Evolutionary conservation across 345 rosid species (phyloP), one percentile per base, ranked within the genome.

Genomic region (Boechera retrofracta): DNA sequence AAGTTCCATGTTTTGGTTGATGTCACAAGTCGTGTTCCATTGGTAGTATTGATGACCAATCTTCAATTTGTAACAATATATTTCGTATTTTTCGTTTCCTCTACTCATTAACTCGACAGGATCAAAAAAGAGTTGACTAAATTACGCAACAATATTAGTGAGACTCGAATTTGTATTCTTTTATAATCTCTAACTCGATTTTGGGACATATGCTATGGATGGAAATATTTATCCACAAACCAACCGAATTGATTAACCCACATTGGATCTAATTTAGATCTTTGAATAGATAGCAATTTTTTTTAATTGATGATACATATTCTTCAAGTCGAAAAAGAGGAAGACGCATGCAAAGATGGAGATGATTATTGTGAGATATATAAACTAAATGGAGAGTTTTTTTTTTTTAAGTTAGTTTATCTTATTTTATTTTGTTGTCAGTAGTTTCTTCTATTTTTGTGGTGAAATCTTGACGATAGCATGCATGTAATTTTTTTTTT

Each of bases 391-490:
- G 10, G 24, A 52, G 58, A 31, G 4, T 2, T n/a, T 31, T 47
- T 9, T 47, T 9, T 4, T n/a, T 31, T 47, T 5, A 2, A 60
- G 7, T 61, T 60, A 49, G 28, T 6, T 6, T n/a, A 2, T 39
- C 62, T 32, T 49, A 4, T n/a, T 45, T 47, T 7, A 1, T 6
- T 41, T 39, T 73, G 48, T 1, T 13, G 16, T 21, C 10, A 7
- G 7, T 53, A 24, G 16, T n/a, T 15, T 53, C 5, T 49, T 28
- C 10, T 12, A 0, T 18, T 41, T 39, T 21, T 5, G 2, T 32
- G 65, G 32, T 67, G 32, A 58, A 67, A 24, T 69, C 35, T 67
- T 28, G 62, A 31, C 52, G 62, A 28, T 67, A 52, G 2, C 55
- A 31, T 73, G 57, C 49, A 67, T 49, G 11, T 12, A 16, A 18